Evolutionary conservation across 2,329 filamentous ascomycete species (phyloP).

Genomic region (Fusarium udum): DNA sequence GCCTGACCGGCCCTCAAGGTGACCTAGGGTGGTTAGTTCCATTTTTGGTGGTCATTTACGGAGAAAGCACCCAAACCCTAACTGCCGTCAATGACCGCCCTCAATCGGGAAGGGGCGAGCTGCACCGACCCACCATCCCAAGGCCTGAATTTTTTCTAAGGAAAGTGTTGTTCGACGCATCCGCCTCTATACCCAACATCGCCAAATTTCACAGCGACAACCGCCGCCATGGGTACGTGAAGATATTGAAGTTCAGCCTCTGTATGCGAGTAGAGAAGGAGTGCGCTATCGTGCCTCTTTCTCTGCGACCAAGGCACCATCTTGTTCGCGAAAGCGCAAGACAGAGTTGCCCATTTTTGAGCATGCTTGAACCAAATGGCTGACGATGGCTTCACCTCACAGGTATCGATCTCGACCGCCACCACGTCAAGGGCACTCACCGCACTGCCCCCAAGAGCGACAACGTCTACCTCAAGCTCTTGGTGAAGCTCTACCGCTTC

Average conservation of each 20-base stretch:
- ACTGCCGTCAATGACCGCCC: constrained; percentile 6
- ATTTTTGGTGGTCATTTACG: neutral
- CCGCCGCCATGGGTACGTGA: constrained; percentile 71
- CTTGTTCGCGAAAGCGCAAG: constrained; percentile 43
- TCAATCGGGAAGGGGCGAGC: neutral
- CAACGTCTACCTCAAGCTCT: constrained; percentile 96
- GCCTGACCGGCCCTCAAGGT: neutral
- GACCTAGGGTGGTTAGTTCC: neutral
- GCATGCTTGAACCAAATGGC: constrained; percentile 72
- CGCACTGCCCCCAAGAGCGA: constrained; percentile 97
- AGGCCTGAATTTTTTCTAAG: constrained; percentile 45
- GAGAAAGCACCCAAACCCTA: neutral
- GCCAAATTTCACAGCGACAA: constrained; percentile 53
- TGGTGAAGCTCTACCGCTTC: constrained; percentile 99
- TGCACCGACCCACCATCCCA: constrained; percentile 20
- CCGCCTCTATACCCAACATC: constrained; percentile 47
- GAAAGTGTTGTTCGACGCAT: constrained; percentile 41
- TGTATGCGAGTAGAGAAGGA: constrained; percentile 62
- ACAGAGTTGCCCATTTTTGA: constrained; percentile 55
- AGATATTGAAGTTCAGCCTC: constrained; percentile 52
- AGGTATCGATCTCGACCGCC: constrained; percentile 78
- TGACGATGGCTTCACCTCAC: constrained; percentile 64
- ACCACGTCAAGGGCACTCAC: constrained; percentile 78
- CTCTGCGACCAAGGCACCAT: constrained; percentile 46
- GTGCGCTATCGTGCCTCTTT: constrained; percentile 19